These are phyloP conservation scores for Alternaria triticimaculans DNA, from an alignment of 2,329 filamentous ascomycete genomes.

Conservation along the genomic window DNA sequence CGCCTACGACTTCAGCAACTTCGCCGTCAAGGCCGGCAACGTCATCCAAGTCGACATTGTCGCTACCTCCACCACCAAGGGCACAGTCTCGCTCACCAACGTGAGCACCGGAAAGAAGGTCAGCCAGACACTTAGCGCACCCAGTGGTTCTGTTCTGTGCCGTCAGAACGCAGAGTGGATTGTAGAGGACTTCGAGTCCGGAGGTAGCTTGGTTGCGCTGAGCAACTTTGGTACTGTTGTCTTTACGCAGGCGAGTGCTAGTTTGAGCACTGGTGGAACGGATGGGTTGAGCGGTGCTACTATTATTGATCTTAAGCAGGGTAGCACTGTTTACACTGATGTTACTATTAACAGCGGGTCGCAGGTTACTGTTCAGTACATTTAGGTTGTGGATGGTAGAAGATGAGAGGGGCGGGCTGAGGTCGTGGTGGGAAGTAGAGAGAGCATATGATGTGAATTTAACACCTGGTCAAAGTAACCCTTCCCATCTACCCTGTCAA, in stretches of 20 bases:
- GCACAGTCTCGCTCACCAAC: conserved; percentile 60
- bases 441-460: too few relatives aligned
- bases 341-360: conserved; percentile 3
- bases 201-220: neutral
- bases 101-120: conserved; percentile 59
- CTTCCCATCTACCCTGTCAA: too few relatives aligned
- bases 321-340: conserved; percentile 3
- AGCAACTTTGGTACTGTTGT: neutral
- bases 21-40: conserved; percentile 56
- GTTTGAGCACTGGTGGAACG: neutral
- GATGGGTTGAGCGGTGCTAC: neutral
- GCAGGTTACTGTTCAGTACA: conserved; percentile 5
- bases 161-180: conserved; percentile 67
- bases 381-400: neutral
- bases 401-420: neutral
- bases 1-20: conserved; percentile 59
- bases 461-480: too few relatives aligned
- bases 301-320: conserved; percentile 2
- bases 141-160: conserved; percentile 14
- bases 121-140: conserved; percentile 55
- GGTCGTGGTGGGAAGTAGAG: too few relatives aligned
- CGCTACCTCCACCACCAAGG: conserved; percentile 51
- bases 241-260: neutral
- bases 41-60: conserved; percentile 51
- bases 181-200: neutral